Evolutionary conservation across 78 protist genomes (phyloP).

Genomic region (slime mould (Dictyostelium discoideum)): dicty_2.7 NC_007091.3:4746001-4746500

Average conservation of each 20-base stretch:
- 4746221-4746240: neutral
- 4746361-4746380: neutral
- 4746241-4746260: neutral
- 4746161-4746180: neutral
- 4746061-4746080: constrained; percentile 11
- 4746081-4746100: neutral
- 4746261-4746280: constrained; percentile 37
- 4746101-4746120: neutral
- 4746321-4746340: neutral
- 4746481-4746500: constrained; percentile 28
- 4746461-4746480: constrained; percentile 6
- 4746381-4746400: neutral
- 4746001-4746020: neutral
- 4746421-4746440: neutral
- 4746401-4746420: neutral
- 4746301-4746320: neutral
- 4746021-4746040: neutral
- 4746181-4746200: neutral
- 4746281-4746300: constrained; percentile 3
- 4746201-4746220: constrained; percentile 46
- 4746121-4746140: neutral
- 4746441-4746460: neutral
- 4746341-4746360: neutral
- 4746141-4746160: neutral
- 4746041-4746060: neutral